Evolutionary conservation across 768 basidiomycete species (phyloP).

Genomic region (Xanthoconium stramineum): DNA sequence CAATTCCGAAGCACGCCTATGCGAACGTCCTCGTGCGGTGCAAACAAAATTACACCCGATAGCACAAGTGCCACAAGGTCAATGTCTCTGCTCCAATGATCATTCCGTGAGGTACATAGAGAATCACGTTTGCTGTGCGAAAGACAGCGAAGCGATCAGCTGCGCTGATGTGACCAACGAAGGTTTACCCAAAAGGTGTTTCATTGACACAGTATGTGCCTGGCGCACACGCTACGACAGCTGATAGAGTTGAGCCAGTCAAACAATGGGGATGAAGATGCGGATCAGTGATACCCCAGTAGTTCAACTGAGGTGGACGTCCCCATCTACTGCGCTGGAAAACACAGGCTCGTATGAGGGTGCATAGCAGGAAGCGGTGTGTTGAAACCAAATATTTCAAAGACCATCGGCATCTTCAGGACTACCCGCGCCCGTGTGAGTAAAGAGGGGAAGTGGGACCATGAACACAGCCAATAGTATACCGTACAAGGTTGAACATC

Average conservation of each 20-base stretch:
- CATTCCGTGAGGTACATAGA: neutral
- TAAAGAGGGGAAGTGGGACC: too few relatives aligned
- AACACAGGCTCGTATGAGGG: neutral
- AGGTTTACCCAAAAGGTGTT: neutral
- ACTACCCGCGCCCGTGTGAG: too few relatives aligned
- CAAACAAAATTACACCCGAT: too few relatives aligned
- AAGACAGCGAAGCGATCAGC: neutral
- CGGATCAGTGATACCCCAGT: neutral
- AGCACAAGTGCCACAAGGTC: too few relatives aligned
- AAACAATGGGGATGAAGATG: neutral
- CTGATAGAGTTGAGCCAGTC: too few relatives aligned
- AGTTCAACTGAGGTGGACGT: neutral
- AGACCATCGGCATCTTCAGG: too few relatives aligned
- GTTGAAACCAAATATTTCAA: neutral
- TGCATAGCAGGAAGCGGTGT: neutral
- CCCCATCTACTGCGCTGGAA: neutral
- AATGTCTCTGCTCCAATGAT: too few relatives aligned
- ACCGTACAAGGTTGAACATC: neutral
- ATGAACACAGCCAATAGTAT: neutral
- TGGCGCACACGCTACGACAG: neutral
- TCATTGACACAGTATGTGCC: neutral
- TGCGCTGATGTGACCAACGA: neutral
- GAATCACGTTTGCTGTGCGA: conserved; percentile 2
- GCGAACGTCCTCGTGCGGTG: neutral
- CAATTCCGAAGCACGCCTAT: neutral